Base-by-base conservation (phyloP, 768 basidiomycete species). In the Gloeophyllum trabeum region DNA sequence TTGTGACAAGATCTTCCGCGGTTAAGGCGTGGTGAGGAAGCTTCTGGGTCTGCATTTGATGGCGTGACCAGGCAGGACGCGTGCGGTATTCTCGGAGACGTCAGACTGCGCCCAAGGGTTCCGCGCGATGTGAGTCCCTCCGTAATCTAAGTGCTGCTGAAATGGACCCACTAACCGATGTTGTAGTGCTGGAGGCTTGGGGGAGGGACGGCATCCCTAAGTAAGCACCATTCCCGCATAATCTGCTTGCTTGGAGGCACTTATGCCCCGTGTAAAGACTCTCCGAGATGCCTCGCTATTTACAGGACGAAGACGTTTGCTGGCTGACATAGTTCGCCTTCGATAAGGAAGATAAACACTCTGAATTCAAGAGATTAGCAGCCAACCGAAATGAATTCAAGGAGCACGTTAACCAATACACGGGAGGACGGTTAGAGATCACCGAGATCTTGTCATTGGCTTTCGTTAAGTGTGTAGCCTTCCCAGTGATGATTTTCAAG, bases 381-480 rank as follows among this genome's bases (percentile, higher is more conserved):
- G 10, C 28, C 10, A 16, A 32, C 16, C 28, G 10, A 10, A 32
- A 32, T 16, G 28, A 10, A 10, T 16, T 32, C 28, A 16, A 16
- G 24, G 38, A 24, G 2, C 26, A 26, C 3, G n/a, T 24, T 5
- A 35, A 19, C 19, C 22, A 16, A 1, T 19, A 40, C 0, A 35
- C 44, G 16, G 20, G 34, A 10, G 5, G 18, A 10, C 21, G 35
- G 5, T 14, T 47, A 3, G 39, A 39, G 4, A 24, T 47, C 19
- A 32, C 25, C 7, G 32, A 48, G 35, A 18, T 47, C 2, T 20
- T 44, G 7, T 39, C 19, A 21, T 12, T 42, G 7, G 28, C 39
- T 4, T 39, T 46, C 5, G 49, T 25, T 14, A 34, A 43, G 48
- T 50, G n/a, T 5, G 40, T 41, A 7, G 10, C 12, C 13, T 19